Evolutionary conservation across 2,329 filamentous ascomycete species (phyloP).

Genomic region (Alternaria triticina): DNA sequence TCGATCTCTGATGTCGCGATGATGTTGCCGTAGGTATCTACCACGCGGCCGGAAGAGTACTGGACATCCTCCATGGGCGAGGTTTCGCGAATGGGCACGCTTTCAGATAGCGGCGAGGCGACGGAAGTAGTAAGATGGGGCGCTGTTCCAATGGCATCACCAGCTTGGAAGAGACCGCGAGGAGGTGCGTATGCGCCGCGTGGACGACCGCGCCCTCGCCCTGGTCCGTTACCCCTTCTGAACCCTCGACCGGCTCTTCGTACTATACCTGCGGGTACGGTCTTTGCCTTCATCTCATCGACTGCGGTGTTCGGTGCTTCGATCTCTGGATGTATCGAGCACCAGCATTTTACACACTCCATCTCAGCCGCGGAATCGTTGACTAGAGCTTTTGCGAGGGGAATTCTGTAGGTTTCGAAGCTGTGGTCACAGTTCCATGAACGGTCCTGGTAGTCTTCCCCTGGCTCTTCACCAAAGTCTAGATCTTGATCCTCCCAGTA

Average conservation of each 20-base stretch:
- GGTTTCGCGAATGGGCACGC: constrained; percentile 1
- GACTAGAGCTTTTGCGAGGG: constrained; percentile 18
- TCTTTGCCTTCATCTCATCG: neutral
- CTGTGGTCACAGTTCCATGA: constrained; percentile 35
- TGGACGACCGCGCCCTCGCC: neutral
- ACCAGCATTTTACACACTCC: constrained; percentile 43
- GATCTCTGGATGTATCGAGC: constrained; percentile 30
- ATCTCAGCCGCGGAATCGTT: constrained; percentile 14
- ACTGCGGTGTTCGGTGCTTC: constrained; percentile 3
- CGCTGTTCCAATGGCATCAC: constrained; percentile 13
- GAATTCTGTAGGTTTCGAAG: constrained; percentile 25
- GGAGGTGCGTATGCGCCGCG: constrained; percentile 9
- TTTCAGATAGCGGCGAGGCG: constrained; percentile 8
- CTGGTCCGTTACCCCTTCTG: neutral
- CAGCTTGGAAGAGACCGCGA: constrained; percentile 12
- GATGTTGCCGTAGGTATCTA: constrained; percentile 30
- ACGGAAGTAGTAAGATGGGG: constrained; percentile 4
- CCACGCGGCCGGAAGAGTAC: constrained; percentile 1
- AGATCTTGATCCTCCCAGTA: constrained; percentile 40
- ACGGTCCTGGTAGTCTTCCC: constrained; percentile 27
- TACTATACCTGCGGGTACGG: neutral
- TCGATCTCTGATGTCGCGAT: constrained; percentile 10
- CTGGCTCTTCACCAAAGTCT: constrained; percentile 49
- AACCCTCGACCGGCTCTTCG: neutral
- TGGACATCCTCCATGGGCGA: constrained; percentile 17